A percentile compares a stretch with the other conserved stretches of the same genome.
Evolutionary conservation across 2,329 filamentous ascomycete genomes (phyloP).

Genomic region (Dothistroma septosporum): DNA sequence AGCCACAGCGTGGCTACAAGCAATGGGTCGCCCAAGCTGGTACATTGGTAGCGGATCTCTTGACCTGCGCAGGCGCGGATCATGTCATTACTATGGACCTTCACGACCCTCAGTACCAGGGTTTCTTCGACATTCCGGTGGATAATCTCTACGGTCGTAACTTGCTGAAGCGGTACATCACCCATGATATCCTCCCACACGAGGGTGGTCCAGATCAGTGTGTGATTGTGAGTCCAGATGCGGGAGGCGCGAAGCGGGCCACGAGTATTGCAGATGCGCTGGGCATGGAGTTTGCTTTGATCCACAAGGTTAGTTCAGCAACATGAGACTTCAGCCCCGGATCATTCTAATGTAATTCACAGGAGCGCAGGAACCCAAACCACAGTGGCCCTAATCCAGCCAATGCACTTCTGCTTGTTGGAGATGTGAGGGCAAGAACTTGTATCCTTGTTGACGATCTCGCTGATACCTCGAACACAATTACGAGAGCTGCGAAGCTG

Average conservation of each 20-base stretch:
- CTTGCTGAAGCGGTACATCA: slow-evolving; percentile 64
- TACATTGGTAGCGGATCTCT: slow-evolving; percentile 85
- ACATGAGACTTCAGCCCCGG: neutral
- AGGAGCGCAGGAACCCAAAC: slow-evolving; percentile 81
- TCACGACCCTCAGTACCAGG: slow-evolving; percentile 94
- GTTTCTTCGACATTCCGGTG: slow-evolving; percentile 97
- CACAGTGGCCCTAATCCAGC: slow-evolving; percentile 13
- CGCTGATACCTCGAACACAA: slow-evolving; percentile 93
- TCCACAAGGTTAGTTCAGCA: slow-evolving; percentile 74
- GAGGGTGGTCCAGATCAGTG: slow-evolving; percentile 51
- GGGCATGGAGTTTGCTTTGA: slow-evolving; percentile 92
- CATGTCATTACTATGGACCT: slow-evolving; percentile 98
- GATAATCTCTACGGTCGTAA: slow-evolving; percentile 92
- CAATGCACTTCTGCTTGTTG: slow-evolving; percentile 89
- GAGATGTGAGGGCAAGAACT: slow-evolving; percentile 73
- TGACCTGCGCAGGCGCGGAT: slow-evolving; percentile 93
- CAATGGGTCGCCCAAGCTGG: slow-evolving; percentile 98
- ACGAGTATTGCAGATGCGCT: slow-evolving; percentile 91
- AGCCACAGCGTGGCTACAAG: slow-evolving; percentile 89
- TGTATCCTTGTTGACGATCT: slow-evolving; percentile 93
- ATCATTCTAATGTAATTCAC: neutral
- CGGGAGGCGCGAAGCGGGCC: slow-evolving; percentile 91
- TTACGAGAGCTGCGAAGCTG: slow-evolving; percentile 93
- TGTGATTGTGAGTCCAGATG: slow-evolving; percentile 93
- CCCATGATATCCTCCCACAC: slow-evolving; percentile 78